Conservation (phyloP, 306 rosid genomes). For the Ceratonia siliqua region DNA sequence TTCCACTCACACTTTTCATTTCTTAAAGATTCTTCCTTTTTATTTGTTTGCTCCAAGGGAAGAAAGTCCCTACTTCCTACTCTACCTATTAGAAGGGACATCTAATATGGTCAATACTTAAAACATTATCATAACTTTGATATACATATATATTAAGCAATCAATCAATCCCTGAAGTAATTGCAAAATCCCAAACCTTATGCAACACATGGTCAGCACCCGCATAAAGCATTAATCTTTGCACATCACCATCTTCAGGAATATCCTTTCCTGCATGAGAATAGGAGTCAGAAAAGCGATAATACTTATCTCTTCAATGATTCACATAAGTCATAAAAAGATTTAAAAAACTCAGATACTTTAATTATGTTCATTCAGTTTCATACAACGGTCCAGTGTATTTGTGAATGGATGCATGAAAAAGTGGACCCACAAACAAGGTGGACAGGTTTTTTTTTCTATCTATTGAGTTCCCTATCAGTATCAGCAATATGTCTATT, state of each 20-base stretch:
- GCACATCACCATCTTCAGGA: constrained; percentile 63
- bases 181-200: constrained; percentile 56
- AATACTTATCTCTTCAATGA: not conserved
- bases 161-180: too few species aligned
- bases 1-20: not conserved
- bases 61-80: constrained; percentile 4
- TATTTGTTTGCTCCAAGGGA: not conserved
- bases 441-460: not conserved
- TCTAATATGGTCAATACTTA: not conserved
- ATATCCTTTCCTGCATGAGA: constrained; percentile 67
- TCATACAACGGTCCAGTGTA: not conserved
- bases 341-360: not conserved
- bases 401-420: not conserved
- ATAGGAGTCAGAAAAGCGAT: constrained; percentile 23
- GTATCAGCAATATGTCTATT: constrained; percentile 3
- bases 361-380: not conserved
- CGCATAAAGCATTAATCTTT: constrained; percentile 60
- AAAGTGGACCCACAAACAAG: not conserved
- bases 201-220: constrained; percentile 78
- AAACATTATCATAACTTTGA: not conserved
- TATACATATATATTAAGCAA: not conserved
- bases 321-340: not conserved
- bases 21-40: not conserved
- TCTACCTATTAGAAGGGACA: not conserved
- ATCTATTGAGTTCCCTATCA: too few species aligned